Base-by-base conservation (phyloP, 1,284 basidiomycete species). In the Pterulicium gracile region DNA sequence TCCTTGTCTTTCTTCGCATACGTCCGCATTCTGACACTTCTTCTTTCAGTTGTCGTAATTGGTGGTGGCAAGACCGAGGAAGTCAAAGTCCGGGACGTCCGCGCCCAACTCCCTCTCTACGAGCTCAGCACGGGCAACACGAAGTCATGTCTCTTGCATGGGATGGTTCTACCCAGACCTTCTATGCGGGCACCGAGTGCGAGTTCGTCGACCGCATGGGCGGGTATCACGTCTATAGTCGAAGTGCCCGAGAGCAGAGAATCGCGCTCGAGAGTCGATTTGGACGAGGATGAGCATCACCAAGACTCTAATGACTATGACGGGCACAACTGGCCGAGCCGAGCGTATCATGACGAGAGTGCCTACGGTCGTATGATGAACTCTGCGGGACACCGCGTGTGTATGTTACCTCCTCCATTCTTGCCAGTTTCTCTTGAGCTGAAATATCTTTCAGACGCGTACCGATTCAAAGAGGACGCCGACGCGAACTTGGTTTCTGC, bases 201-300 rank as follows among this genome's bases (percentile, higher is more conserved):
- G n/a, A n/a, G 3, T 58, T 61, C 48, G 53, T 63, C 49, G 60
- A 64, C 46, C 55, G 63, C 7, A 42, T 58, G 17, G 67, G 64
- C 1, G 20, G 50, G 27, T 48, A 49, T 23, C 44, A 53, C 47
- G 63, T 52, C 34, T 70, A 70, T 50, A 56, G 66, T 2, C 46
- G 42, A 17, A 64, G 44, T 49, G 59, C 20, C 53, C 56, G 17
- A 20, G 39, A 17, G 10, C 21, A 10, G 7, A 19, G 12, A 41
- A 41, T 12, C 7, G 19, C 19, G 14, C 5, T 17, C 18, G 12
- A 52, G 52, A 12, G 48, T 32, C 13, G 50, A 54, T 5, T 50
- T 49, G 20, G 42, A 23, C n/a, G 45, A 52, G 35, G 14, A 36
- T 18, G 23, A 24, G 43, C 24, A 24, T 27, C 43, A 54, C n/a